Evolutionary conservation across 768 basidiomycete species (phyloP), one percentile per base, ranked within the genome.

Genomic region (Podaxis sp.): DNA sequence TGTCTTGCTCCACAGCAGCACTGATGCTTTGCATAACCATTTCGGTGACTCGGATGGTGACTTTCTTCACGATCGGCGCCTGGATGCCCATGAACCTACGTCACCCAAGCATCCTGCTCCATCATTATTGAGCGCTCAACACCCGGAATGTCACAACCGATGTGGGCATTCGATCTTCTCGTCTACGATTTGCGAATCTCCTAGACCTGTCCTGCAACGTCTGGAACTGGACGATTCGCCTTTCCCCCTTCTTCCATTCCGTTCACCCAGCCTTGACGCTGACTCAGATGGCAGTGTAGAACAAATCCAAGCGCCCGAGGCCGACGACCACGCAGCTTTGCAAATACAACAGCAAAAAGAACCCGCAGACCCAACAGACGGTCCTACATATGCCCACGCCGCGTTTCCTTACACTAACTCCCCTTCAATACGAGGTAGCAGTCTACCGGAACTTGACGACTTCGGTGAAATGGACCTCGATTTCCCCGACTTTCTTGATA

Each of bases 381-480:
- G 15, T 10, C 15, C 24, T n/a, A n/a, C 61, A n/a, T 24, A 37
- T 24, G 4, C 24, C 2, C 26, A 53, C n/a, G 24, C 33, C 22
- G 1, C 36, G 20, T 56, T 62, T 20, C 54, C 41, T 26, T 44
- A 22, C 36, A 36, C 46, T 10, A 48, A 17, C 11, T 62, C 54
- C 13, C 61, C 61, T 7, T 40, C 37, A 2, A 26, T 38, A 7
- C 61, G 55, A 20, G 41, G 41, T 36, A 62, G 11, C n/a, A 56
- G 54, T 41, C 36, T 56, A 10, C 61, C 54, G 1, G 54, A 56
- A 30, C 20, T 56, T 11, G 55, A 62, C 10, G 61, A 56, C 40
- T 30, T 53, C 4, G 33, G 44, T 36, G 20, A 56, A 22, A 49
- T 48, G 44, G 61, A 62, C 33, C 12, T 56, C 26, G 61, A 62